phyloP scores from a whole-genome alignment of 768 basidiomycete genomes.

The Pleurotus salmoneostramineus region DNA sequence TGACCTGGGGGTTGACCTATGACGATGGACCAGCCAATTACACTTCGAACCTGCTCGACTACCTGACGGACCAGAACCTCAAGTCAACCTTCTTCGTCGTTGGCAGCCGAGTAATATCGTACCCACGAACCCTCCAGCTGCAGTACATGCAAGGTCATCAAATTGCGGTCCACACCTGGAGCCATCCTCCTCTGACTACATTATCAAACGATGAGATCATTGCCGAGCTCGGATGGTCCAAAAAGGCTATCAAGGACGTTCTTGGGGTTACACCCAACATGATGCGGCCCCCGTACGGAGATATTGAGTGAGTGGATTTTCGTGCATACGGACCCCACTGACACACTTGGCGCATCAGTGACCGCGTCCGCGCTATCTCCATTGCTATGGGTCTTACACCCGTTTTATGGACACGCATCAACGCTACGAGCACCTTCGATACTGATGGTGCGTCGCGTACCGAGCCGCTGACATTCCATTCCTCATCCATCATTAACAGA shows the following conservation, averaged over 20 bases:
- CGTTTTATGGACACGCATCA: slow-evolving; percentile 81
- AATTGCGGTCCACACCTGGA: slow-evolving; percentile 67
- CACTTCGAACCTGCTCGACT: slow-evolving; percentile 70
- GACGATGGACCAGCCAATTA: slow-evolving; percentile 82
- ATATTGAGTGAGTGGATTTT: slow-evolving; percentile 54
- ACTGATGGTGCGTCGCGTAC: slow-evolving; percentile 45
- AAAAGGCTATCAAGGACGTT: slow-evolving; percentile 80
- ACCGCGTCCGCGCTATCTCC: slow-evolving; percentile 84
- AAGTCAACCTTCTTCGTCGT: slow-evolving; percentile 87
- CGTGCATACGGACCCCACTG: neutral
- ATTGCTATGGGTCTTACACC: slow-evolving; percentile 79
- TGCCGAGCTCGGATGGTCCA: slow-evolving; percentile 86
- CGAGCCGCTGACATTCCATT: slow-evolving; percentile 1
- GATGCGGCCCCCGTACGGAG: slow-evolving; percentile 82
- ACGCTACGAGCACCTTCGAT: slow-evolving; percentile 60
- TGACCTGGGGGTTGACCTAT: slow-evolving; percentile 54
- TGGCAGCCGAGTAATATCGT: slow-evolving; percentile 73
- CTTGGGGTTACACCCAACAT: slow-evolving; percentile 73
- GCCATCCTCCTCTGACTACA: slow-evolving; percentile 70
- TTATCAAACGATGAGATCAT: slow-evolving; percentile 77
- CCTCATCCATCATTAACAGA: slow-evolving; percentile 36
- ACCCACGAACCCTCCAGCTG: slow-evolving; percentile 63
- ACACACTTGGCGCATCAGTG: slow-evolving; percentile 33
- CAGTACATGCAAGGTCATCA: slow-evolving; percentile 82
- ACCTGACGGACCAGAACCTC: slow-evolving; percentile 59